These are phyloP conservation scores for Nakazawaea laoshanensis DNA, from an alignment of 805 yeast genomes.

Conservation along the genomic window DNA sequence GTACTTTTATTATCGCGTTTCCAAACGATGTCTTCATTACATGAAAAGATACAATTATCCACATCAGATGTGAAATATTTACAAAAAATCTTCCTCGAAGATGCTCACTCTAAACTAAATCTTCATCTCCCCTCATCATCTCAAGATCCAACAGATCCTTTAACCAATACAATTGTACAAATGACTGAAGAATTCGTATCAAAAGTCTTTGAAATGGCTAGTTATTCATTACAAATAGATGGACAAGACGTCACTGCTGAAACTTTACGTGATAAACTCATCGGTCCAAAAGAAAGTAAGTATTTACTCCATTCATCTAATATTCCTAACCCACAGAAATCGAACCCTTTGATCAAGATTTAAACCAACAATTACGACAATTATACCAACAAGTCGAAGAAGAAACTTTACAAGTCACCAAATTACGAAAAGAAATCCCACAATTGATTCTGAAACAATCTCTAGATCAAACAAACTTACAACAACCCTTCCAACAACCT, in stretches of 20 bases:
- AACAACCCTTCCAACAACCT: no score
- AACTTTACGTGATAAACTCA: conserved; percentile 15
- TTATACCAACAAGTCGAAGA: conserved; percentile 54
- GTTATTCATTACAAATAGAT: conserved; percentile 48
- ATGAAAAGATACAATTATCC: conserved; percentile 38
- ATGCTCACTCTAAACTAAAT: conserved; percentile 36
- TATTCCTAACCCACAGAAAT: conserved; percentile 22
- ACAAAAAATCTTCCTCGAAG: conserved; percentile 31
- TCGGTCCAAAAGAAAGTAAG: conserved; percentile 16
- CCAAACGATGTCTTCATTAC: conserved; percentile 16
- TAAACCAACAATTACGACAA: conserved; percentile 51
- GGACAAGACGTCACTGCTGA: conserved; percentile 33
- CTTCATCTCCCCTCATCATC: conserved; percentile 34
- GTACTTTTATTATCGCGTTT: conserved; percentile 1
- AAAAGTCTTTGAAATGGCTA: conserved; percentile 49
- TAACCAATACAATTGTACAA: conserved; percentile 33
- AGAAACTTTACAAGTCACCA: conserved; percentile 48
- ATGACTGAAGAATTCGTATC: conserved; percentile 37
- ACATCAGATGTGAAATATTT: conserved; percentile 44
- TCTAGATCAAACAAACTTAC: conserved; percentile 10
- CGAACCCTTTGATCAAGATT: conserved; percentile 63
- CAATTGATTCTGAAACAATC: conserved; percentile 26
- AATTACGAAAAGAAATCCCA: conserved; percentile 47
- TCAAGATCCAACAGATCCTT: conserved; percentile 30
- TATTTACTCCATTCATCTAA: not conserved